Conservation (phyloP, 2,329 filamentous ascomycete genomes). For the Cercospora sojina region DNA sequence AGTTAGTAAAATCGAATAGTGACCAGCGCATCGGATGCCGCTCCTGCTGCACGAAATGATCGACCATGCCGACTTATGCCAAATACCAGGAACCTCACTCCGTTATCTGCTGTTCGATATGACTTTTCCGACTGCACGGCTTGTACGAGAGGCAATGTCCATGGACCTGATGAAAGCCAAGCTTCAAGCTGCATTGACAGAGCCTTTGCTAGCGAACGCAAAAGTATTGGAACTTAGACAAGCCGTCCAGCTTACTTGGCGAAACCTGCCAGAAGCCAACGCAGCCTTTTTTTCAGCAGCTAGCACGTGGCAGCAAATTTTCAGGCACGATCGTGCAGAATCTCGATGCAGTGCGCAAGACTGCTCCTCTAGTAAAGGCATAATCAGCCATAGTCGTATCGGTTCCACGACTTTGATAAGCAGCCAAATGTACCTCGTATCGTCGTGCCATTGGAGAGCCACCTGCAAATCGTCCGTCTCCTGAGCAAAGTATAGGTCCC, state of each 20-base stretch:
- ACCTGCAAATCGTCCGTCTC: background rate
- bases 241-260: background rate
- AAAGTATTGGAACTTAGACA: conserved; percentile 1
- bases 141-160: background rate
- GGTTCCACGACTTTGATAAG: background rate
- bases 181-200: background rate
- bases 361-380: background rate
- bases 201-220: background rate
- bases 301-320: background rate
- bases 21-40: background rate
- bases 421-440: background rate
- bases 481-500: background rate
- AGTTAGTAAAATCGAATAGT: background rate
- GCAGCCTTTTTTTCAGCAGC: background rate
- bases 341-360: background rate
- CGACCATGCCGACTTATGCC: background rate
- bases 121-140: background rate
- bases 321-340: background rate
- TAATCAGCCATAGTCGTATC: background rate
- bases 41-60: background rate
- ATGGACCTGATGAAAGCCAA: background rate
- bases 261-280: background rate
- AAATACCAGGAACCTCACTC: background rate
- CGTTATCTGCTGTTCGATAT: background rate
- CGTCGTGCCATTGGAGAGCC: background rate